Evolutionary conservation across 2,329 filamentous ascomycete species (phyloP).

Genomic region (Aureobasidium sp.): DNA sequence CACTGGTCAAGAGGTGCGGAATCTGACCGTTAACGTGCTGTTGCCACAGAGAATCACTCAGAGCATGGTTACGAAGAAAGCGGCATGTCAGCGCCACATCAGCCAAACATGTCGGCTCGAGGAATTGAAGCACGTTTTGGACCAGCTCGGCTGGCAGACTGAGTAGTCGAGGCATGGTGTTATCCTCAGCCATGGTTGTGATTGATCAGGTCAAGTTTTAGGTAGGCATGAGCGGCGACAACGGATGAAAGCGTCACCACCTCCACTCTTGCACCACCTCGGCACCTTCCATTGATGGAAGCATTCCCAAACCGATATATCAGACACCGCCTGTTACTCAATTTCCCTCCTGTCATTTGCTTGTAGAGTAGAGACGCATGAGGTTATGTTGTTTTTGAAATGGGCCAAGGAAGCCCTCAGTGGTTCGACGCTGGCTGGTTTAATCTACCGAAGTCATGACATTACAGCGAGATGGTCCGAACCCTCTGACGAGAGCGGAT

Average conservation of each 20-base stretch:
- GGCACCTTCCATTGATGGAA: conserved; percentile 2
- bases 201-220: not conserved
- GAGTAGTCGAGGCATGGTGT: conserved; percentile 31
- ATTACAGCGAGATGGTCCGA: not conserved
- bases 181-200: not conserved
- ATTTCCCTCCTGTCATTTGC: not conserved
- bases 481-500: not conserved
- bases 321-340: not conserved
- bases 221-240: not conserved
- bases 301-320: no score
- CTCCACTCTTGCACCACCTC: not conserved
- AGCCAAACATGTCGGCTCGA: conserved; percentile 57
- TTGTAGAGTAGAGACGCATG: not conserved
- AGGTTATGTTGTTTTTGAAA: not conserved
- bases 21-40: conserved; percentile 59
- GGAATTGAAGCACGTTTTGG: conserved; percentile 57
- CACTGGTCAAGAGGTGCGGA: conserved; percentile 44
- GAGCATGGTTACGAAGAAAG: conserved; percentile 47
- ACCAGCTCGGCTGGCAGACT: conserved; percentile 67
- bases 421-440: not conserved
- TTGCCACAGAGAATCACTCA: conserved; percentile 64
- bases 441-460: not conserved
- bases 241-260: conserved; percentile 1
- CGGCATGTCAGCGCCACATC: conserved; percentile 53
- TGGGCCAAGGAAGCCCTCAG: no score